Evolutionary conservation across 495 filamentous ascomycete genomes (phyloP).

Genomic region (Penicillium bialowiezense): DNA sequence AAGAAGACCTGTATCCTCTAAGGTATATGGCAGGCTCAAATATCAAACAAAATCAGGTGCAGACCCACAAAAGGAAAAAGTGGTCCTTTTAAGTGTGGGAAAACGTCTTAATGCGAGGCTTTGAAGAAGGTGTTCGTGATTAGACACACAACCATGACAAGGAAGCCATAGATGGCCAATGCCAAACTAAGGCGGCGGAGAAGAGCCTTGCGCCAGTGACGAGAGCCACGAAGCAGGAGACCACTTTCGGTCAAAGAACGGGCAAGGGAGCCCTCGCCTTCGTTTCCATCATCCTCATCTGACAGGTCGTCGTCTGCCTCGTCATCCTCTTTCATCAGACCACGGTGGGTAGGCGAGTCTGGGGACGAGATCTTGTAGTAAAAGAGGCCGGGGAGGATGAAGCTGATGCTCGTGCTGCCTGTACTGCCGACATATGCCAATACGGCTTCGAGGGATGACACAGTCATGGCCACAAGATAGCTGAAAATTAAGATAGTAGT

Average conservation of each 20-base stretch:
- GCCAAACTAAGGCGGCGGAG: conserved; percentile 70
- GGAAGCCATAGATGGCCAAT: conserved; percentile 75
- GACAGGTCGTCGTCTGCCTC: conserved; percentile 48
- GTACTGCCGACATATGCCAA: conserved; percentile 95
- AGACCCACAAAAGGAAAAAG: conserved; percentile 14
- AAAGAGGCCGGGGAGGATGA: conserved; percentile 92
- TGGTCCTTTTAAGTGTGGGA: not conserved
- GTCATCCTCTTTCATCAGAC: conserved; percentile 86
- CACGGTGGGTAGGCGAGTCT: conserved; percentile 76
- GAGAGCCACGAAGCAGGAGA: conserved; percentile 48
- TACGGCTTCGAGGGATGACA: conserved; percentile 83
- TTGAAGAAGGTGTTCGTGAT: conserved; percentile 77
- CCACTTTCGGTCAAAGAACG: conserved; percentile 42
- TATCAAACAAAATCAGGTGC: conserved; percentile 16
- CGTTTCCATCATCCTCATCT: conserved; percentile 43
- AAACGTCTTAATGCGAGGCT: conserved; percentile 46
- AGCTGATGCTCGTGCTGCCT: conserved; percentile 89
- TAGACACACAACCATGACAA: conserved; percentile 89
- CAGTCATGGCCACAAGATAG: conserved; percentile 85
- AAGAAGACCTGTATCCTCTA: not conserved
- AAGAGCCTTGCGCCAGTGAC: conserved; percentile 55
- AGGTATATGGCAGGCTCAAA: conserved; percentile 19
- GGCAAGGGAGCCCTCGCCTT: conserved; percentile 32
- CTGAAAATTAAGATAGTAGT: conserved; percentile 78
- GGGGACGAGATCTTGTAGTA: conserved; percentile 97